Conservation (phyloP, 2,329 filamentous ascomycete species). For the Monosporascus ibericus region DNA sequence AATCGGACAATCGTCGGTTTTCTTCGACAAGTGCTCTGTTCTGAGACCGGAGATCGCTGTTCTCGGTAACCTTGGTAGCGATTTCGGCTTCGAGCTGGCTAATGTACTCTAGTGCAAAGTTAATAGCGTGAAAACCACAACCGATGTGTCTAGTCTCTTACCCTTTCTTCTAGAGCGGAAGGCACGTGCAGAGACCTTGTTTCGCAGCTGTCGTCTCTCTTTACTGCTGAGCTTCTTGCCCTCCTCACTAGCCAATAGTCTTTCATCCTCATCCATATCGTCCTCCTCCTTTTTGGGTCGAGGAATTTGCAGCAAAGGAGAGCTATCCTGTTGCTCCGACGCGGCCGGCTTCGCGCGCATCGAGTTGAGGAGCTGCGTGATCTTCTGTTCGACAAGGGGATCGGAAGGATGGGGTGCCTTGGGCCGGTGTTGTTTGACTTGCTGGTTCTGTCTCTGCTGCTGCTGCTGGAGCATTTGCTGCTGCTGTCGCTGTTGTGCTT, state of each 20-base stretch:
- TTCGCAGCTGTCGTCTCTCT: slow-evolving; percentile 89
- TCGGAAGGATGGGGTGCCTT: slow-evolving; percentile 53
- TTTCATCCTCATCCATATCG: slow-evolving; percentile 67
- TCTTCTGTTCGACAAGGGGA: slow-evolving; percentile 82
- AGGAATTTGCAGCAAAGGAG: slow-evolving; percentile 58
- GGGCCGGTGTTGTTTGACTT: slow-evolving; percentile 32
- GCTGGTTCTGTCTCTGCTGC: slow-evolving; percentile 35
- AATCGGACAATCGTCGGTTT: slow-evolving; percentile 71
- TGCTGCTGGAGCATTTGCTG: slow-evolving; percentile 56
- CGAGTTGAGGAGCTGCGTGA: slow-evolving; percentile 84
- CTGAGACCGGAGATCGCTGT: slow-evolving; percentile 70
- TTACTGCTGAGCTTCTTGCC: slow-evolving; percentile 97
- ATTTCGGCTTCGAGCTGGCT: slow-evolving; percentile 88
- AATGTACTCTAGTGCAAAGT: slow-evolving; percentile 78
- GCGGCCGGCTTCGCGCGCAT: slow-evolving; percentile 71
- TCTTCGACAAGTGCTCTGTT: slow-evolving; percentile 80
- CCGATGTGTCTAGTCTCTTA: slow-evolving; percentile 40
- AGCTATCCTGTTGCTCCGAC: slow-evolving; percentile 44
- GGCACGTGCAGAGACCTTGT: slow-evolving; percentile 95
- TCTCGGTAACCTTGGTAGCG: slow-evolving; percentile 75
- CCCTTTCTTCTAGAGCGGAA: slow-evolving; percentile 98
- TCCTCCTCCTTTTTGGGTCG: slow-evolving; percentile 89
- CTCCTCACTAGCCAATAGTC: slow-evolving; percentile 87
- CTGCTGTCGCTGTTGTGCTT: slow-evolving; percentile 62
- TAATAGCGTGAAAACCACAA: slow-evolving; percentile 32